A percentile compares a stretch with the other conserved stretches of the same genome.
Evolutionary conservation across 164 flowering plant genomes (phyloP).

Genomic region (Stephania yunnanensis): DNA sequence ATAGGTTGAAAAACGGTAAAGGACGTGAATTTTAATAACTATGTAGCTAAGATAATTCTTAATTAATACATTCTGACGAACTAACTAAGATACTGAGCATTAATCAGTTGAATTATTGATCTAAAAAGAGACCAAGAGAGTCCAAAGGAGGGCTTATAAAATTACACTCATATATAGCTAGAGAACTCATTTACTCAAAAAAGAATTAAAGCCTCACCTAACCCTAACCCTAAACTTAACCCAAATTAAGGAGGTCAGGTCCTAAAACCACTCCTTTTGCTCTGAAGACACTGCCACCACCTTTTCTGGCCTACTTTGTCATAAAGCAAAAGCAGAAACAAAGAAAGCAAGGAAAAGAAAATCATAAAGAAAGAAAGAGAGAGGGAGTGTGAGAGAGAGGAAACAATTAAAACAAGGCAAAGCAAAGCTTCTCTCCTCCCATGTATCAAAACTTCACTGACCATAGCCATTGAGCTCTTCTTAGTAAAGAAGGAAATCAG

Average conservation of each 20-base stretch:
- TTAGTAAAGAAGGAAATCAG: conserved; percentile 4
- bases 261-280: conserved; percentile 22
- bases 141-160: no score
- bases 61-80: conserved; percentile 3
- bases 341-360: conserved; percentile 1
- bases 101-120: conserved; percentile 15
- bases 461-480: neutral
- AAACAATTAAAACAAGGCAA: conserved; percentile 2
- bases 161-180: neutral
- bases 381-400: neutral
- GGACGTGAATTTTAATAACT: no score
- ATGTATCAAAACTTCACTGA: conserved; percentile 1
- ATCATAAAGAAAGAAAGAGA: neutral
- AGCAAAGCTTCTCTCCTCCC: conserved; percentile 5
- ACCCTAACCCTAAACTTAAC: conserved; percentile 1
- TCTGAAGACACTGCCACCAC: conserved; percentile 37
- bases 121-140: neutral
- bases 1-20: neutral
- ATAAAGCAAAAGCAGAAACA: conserved; percentile 13
- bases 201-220: neutral
- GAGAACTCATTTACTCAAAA: neutral
- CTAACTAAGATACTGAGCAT: conserved; percentile 14
- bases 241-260: conserved; percentile 14
- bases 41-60: neutral
- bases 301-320: conserved; percentile 58